phyloP scores from a whole-genome alignment of 352 stramenopile genomes.

The Plasmopara muralis region DNA sequence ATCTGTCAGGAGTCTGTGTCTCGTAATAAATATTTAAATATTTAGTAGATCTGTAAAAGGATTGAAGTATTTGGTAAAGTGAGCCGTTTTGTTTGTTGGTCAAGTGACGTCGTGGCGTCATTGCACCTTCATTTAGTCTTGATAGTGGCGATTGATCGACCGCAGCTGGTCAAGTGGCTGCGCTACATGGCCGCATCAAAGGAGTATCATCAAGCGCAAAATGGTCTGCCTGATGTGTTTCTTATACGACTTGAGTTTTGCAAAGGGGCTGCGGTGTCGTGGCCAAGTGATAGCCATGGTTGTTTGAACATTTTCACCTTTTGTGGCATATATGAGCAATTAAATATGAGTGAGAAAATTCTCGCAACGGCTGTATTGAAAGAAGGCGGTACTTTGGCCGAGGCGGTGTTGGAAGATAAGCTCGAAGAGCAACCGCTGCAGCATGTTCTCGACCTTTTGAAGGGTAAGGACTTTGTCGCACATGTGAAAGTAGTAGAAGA shows the following conservation, averaged over 20 bases:
- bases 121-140: slow-evolving; percentile 50
- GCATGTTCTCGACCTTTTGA: slow-evolving; percentile 15
- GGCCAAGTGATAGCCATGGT: slow-evolving; percentile 26
- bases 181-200: slow-evolving; percentile 63
- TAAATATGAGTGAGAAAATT: slow-evolving; percentile 40
- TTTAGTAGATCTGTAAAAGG: too few species aligned
- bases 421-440: slow-evolving; percentile 12
- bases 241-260: slow-evolving; percentile 30
- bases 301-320: slow-evolving; percentile 43
- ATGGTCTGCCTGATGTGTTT: slow-evolving; percentile 64
- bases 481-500: slow-evolving; percentile 77
- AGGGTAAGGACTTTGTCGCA: slow-evolving; percentile 12
- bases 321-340: slow-evolving; percentile 48
- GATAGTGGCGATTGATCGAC: slow-evolving; percentile 39
- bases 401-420: slow-evolving; percentile 8
- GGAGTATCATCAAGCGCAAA: slow-evolving; percentile 63
- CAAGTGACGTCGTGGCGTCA: slow-evolving; percentile 20
- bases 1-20: too few species aligned
- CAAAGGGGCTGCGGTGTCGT: slow-evolving; percentile 1
- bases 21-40: too few species aligned
- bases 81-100: slow-evolving; percentile 60
- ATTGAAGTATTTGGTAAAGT: slow-evolving; percentile 52
- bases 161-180: slow-evolving; percentile 35
- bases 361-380: neutral
- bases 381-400: slow-evolving; percentile 1